A percentile compares a stretch with the other conserved stretches of the same genome.
These are phyloP conservation scores for Coemansia biformis DNA, from an alignment of 192 early-diverging fungal species.

Conservation along the genomic window DNA sequence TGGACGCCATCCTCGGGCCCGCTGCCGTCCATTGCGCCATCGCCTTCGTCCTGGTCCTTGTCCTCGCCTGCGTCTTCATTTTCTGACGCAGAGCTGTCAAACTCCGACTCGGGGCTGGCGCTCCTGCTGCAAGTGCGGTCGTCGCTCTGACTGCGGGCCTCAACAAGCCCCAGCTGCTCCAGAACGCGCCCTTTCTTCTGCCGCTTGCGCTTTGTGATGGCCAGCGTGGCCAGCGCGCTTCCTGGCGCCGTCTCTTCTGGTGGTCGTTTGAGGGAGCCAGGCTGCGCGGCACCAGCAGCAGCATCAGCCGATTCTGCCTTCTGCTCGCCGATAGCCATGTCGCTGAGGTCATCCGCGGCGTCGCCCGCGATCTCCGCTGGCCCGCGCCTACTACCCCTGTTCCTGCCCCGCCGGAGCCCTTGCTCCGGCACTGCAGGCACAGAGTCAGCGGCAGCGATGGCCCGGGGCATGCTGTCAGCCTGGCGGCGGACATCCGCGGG, in stretches of 20 bases:
- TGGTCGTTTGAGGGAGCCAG: conserved; percentile 6
- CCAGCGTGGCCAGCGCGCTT: conserved; percentile 28
- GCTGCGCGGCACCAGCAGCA: background rate
- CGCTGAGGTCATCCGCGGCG: too few species aligned
- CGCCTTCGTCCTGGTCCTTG: conserved; percentile 1
- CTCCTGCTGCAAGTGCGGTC: conserved; percentile 2
- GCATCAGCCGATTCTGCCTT: background rate
- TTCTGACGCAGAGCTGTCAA: conserved; percentile 69
- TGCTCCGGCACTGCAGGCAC: background rate
- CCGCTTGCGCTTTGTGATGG: conserved; percentile 49
- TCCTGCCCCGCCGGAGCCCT: too few species aligned
- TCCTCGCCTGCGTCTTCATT: conserved; percentile 17
- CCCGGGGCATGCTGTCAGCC: conserved; percentile 7
- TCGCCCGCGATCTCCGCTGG: too few species aligned
- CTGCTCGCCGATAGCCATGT: background rate
- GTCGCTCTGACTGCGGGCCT: conserved; percentile 8
- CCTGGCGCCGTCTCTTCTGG: conserved; percentile 28
- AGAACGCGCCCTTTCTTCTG: conserved; percentile 52
- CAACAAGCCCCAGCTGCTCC: conserved; percentile 26
- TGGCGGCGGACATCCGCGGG: conserved; percentile 36
- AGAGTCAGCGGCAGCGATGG: background rate
- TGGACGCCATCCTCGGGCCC: too few species aligned
- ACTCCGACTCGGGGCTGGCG: conserved; percentile 50
- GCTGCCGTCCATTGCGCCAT: conserved; percentile 21
- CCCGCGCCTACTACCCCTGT: conserved; percentile 1